Evolutionary conservation across 768 basidiomycete genomes (phyloP), one percentile per base, ranked within the genome.

Genomic region (Rhizopogon roseolus): DNA sequence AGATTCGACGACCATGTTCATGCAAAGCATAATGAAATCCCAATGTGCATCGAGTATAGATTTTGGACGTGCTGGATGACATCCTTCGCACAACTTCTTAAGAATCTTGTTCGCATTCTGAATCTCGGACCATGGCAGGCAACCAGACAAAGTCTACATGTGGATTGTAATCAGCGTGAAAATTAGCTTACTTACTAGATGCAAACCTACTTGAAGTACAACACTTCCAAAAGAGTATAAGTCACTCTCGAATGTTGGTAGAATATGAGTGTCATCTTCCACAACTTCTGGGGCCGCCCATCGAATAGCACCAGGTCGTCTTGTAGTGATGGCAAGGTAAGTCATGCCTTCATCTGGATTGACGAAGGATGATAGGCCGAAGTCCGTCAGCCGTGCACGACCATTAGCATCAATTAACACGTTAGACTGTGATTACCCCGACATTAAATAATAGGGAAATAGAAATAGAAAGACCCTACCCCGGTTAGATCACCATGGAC

Each of bases 251-350:
- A n/a, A 19, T 4, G 5, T 50, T 2, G 41, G 43, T 11, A 6
- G 10, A 13, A 8, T 41, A 17, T 13, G 25, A n/a, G 7, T 1
- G 4, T 27, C 16, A 4, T 34, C 19, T 27, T 40, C 19, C 10
- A 27, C 19, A 0, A 38, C 13, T 44, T 55, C 54, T 13, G 55
- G 43, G 2, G 55, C 55, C 10, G 19, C 32, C 51, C 51, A 53
- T 14, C 40, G 39, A 5, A 57, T 4, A 13, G 56, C 42, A 13
- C 53, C 56, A 9, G 17, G 29, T 13, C 17, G 6, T 17, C 17
- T 14, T 13, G 29, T 29, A 46, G 29, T 13, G 17, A 32, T n/a
- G 4, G 13, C 25, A 22, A 22, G 39, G 10, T 19, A 57, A 14
- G 44, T 14, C 11, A 28, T 22, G 36, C 16, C 32, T 32, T 37